Evolutionary conservation across 1,284 basidiomycete genomes (phyloP), one percentile per base, ranked within the genome.

Genomic region (Trametes polyzona): DNA sequence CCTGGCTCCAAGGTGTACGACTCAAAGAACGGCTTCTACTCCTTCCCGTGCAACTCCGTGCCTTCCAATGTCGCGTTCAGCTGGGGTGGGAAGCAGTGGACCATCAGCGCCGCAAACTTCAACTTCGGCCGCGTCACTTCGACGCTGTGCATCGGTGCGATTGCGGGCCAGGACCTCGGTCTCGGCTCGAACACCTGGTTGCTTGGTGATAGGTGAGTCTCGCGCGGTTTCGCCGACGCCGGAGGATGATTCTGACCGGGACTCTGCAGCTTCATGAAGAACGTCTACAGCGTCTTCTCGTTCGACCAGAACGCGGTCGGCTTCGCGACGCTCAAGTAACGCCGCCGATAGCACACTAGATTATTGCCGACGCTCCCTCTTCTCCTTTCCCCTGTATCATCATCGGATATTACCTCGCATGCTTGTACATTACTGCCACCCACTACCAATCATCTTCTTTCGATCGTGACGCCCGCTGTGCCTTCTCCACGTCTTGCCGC

Each of bases 1-100:
- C 73, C 74, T 4, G 80, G 79, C 39, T 71, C 80, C 12, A 52
- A 52, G 33, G 46, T 70, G 17, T 70, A 61, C 54, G 67, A 71
- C 50, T 55, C 63, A 4, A 9, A 47, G 10, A 57, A 65, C 46
- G 72, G 68, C n/a, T 66, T 65, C 57, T 71, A 71, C 59, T 62
- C 61, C 27, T 71, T 63, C 65, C 72, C 70, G 6, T 73, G 71
- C 62, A 36, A 43, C 47, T 40, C 63, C 7, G 35, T 52, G 8
- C 69, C 69, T 1, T 47, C 42, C 14, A 58, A 60, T 14, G 58
- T 73, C 41, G 53, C 67, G 3, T 71, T 72, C 59, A 70, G 41
- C 60, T 72, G 71, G 71, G 72, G 69, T 23, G 69, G 71, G 23
- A 68, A 67, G 64, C 57, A 43, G 29, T 73, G 71, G 71, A 40